Evolutionary conservation across 257 asterid species (phyloP).

Genomic region (Forsythia suspensa): DNA sequence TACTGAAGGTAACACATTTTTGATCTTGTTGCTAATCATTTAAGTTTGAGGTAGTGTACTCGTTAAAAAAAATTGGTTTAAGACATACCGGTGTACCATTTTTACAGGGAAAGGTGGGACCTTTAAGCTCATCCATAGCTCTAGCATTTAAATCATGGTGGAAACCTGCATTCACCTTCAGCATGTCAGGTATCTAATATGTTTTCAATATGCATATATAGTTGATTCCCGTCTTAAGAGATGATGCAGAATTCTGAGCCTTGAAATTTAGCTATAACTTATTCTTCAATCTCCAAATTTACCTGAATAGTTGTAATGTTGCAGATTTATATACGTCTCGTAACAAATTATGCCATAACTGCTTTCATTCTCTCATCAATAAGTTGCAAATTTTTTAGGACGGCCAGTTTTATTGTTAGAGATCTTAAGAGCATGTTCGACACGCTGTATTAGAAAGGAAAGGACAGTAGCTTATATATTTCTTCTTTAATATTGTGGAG

Average conservation of each 20-base stretch:
- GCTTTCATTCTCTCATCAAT: not conserved
- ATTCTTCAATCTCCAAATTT: not conserved
- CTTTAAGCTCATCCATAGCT: slow-evolving; percentile 79
- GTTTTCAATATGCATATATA: slow-evolving; percentile 1
- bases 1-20: slow-evolving; percentile 60
- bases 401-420: not conserved
- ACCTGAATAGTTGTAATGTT: not conserved
- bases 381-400: not conserved
- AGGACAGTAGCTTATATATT: not conserved
- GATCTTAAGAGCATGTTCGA: not conserved
- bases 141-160: slow-evolving; percentile 96
- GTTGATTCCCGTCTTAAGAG: not conserved
- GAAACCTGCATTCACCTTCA: slow-evolving; percentile 91
- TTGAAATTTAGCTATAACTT: not conserved
- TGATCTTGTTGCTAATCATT: not conserved
- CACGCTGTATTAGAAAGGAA: not conserved
- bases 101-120: slow-evolving; percentile 84
- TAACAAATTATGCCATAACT: not conserved
- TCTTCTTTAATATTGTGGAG: not conserved
- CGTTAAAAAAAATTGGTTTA: slow-evolving; percentile 7
- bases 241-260: not conserved
- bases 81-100: not conserved
- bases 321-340: no score
- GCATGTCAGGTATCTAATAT: slow-evolving; percentile 60
- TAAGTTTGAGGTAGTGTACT: not conserved